Conservation (phyloP, 2,329 filamentous ascomycete species). For the Trichoderma atroviride region DNA sequence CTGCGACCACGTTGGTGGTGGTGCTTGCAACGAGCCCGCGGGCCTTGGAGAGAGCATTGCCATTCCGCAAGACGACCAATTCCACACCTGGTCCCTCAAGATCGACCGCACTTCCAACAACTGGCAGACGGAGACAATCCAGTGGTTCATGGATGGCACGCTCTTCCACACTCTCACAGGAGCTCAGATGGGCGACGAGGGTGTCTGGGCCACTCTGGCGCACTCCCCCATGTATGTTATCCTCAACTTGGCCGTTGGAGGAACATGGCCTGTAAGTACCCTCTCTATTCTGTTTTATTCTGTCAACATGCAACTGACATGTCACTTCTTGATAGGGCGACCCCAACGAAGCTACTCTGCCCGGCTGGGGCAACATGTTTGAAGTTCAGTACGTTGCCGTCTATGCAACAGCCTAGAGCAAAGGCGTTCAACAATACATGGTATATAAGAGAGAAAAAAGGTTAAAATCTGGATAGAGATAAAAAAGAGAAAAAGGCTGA, state of each 20-base stretch:
- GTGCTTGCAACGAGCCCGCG: conserved; percentile 51
- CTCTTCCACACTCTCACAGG: conserved; percentile 50
- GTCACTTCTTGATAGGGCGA: conserved; percentile 36
- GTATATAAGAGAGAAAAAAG: background rate
- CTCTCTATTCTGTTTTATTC: background rate
- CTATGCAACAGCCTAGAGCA: conserved; percentile 36
- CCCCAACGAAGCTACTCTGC: conserved; percentile 39
- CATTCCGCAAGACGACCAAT: conserved; percentile 49
- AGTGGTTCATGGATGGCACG: conserved; percentile 51
- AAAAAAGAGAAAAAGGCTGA: background rate
- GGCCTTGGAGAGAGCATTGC: conserved; percentile 43
- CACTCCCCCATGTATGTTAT: conserved; percentile 50
- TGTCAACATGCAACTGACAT: background rate
- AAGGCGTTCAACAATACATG: background rate
- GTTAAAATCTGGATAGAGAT: background rate
- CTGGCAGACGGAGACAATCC: conserved; percentile 53
- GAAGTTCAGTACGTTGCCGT: conserved; percentile 46
- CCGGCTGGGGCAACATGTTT: conserved; percentile 47
- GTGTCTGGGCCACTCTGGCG: conserved; percentile 49
- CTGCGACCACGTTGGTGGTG: conserved; percentile 48
- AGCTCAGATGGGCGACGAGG: conserved; percentile 43
- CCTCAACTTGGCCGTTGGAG: conserved; percentile 53
- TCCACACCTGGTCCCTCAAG: conserved; percentile 53
- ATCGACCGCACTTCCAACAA: conserved; percentile 48
- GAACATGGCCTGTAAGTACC: conserved; percentile 44